Evolutionary conservation across 2,329 filamentous ascomycete genomes (phyloP).

Genomic region (Phyllosticta citrichinensis): DNA sequence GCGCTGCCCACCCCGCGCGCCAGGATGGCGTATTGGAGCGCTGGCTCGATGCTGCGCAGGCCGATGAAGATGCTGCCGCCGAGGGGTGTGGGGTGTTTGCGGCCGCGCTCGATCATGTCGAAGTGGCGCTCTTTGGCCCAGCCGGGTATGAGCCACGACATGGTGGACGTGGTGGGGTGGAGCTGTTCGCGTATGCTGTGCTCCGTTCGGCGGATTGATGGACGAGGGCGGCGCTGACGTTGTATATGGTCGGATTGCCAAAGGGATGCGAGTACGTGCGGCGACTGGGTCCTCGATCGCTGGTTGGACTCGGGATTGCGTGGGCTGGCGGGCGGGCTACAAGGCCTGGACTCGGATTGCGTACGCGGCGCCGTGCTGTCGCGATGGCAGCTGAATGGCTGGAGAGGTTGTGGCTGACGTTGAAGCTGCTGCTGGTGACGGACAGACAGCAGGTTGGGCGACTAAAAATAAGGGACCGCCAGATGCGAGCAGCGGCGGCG

Average conservation of each 20-base stretch:
- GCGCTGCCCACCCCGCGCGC: slow-evolving; percentile 29
- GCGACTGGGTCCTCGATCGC: not conserved
- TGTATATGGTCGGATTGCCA: not conserved
- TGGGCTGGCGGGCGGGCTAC: not conserved
- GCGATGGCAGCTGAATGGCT: not conserved
- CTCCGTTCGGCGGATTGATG: not conserved
- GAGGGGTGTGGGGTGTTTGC: slow-evolving; percentile 28
- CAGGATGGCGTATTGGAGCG: slow-evolving; percentile 41
- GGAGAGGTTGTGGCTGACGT: too few relatives aligned
- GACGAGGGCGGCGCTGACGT: not conserved
- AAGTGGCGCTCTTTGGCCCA: not conserved
- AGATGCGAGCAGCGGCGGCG: not conserved
- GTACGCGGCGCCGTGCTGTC: not conserved
- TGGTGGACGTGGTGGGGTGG: not conserved
- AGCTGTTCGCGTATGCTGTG: not conserved
- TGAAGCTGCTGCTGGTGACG: not conserved
- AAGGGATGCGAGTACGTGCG: not conserved
- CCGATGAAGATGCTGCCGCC: slow-evolving; percentile 35
- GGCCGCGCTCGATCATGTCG: slow-evolving; percentile 33
- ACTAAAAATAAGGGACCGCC: not conserved
- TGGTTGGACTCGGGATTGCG: not conserved
- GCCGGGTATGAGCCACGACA: not conserved
- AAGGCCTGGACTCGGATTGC: not conserved
- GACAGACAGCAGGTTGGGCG: not conserved
- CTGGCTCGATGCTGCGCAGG: slow-evolving; percentile 37